Evolutionary conservation across 1,139 yeast species (phyloP), one percentile per base, ranked within the genome.

Genomic region (Suhomyces bokatorum): DNA sequence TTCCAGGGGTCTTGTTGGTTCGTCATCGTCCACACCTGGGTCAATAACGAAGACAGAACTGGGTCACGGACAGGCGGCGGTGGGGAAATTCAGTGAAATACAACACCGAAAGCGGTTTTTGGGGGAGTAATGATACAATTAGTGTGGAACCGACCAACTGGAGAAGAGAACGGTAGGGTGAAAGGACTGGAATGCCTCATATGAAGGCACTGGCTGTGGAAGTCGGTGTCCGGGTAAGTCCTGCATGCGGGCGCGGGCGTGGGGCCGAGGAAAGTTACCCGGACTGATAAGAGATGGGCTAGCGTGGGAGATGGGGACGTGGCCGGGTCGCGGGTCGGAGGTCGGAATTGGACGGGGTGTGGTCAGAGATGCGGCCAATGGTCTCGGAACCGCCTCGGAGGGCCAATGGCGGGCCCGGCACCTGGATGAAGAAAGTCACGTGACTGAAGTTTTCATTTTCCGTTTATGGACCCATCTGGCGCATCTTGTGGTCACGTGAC

Each of bases 1-100:
- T 64, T 67, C 78, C 79, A 74, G 48, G 71, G 73, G 48, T 72
- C 77, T 49, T 67, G 74, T 49, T 66, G 73, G 57, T 69, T 72
- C 36, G 77, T 60, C 78, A 73, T 73, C 39, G 35, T 40, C 32
- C 33, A 32, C 36, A 34, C 36, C 36, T 13, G 27, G n/a, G 24
- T 33, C 30, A 24, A 34, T 31, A 20, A 33, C 37, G 31, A 26
- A 26, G 17, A 37, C 37, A 17, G 30, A 31, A 22, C 35, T 14
- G 29, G 32, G 32, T 29, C 16, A 36, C 32, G 17, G 28, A 13
- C 29, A 12, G 31, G 33, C 15, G n/a, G 20, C 11, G 29, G n/a
- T 14, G 9, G 22, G 30, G 22, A 22, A 13, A 31, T 20, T 16
- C 26, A 14, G 22, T 20, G 32, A n/a, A 29, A 27, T 15, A 29